Evolutionary conservation across 257 asterid genomes (phyloP).

Genomic region (Thymus mandschuricus): DNA sequence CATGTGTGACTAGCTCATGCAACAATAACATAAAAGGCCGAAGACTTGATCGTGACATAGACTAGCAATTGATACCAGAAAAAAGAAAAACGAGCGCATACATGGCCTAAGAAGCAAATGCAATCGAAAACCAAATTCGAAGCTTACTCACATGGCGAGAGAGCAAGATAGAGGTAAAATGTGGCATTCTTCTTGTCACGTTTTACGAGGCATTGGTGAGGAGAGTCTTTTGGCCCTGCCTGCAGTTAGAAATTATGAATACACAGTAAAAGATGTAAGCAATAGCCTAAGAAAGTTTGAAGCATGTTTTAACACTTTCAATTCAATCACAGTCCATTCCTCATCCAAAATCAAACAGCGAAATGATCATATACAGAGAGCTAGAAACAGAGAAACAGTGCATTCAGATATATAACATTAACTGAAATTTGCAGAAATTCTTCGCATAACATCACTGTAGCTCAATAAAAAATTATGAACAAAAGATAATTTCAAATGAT

Average conservation of each 20-base stretch:
- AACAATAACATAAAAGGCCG: background rate
- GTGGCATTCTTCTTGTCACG: conserved; percentile 90
- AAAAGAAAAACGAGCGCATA: background rate
- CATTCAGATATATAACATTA: background rate
- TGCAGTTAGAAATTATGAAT: conserved; percentile 40
- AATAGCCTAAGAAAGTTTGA: background rate
- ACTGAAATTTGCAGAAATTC: background rate
- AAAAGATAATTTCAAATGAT: no score
- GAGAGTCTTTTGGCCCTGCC: conserved; percentile 82
- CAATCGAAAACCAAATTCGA: background rate
- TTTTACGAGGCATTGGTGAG: conserved; percentile 77
- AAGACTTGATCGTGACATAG: background rate
- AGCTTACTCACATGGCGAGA: conserved; percentile 68
- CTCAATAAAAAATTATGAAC: background rate
- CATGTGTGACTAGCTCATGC: background rate
- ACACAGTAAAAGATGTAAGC: background rate
- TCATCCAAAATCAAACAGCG: background rate
- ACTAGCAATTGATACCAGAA: background rate
- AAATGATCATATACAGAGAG: background rate
- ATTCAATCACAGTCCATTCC: conserved; percentile 25
- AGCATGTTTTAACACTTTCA: background rate
- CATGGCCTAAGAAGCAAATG: background rate
- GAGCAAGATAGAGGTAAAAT: conserved; percentile 84
- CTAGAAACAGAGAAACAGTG: background rate
- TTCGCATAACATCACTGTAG: background rate